These are phyloP conservation scores for Pyricularia sp. DNA, from an alignment of 2,329 filamentous ascomycete genomes.

Conservation along the genomic window DNA sequence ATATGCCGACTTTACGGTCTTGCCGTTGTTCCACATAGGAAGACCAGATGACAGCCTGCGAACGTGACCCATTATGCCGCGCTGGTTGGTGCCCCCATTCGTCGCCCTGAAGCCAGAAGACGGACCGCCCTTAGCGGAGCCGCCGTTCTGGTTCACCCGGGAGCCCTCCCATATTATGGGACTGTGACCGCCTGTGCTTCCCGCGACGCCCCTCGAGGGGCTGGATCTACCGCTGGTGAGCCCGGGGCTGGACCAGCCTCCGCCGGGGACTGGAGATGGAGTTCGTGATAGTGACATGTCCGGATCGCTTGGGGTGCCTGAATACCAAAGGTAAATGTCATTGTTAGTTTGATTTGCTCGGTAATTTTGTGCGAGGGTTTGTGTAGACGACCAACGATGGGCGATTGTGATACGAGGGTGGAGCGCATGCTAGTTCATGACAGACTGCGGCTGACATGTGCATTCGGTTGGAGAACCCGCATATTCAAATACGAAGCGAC, in stretches of 20 bases:
- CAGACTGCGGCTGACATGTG: background rate
- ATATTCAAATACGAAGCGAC: conserved; percentile 7
- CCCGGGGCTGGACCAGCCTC: conserved; percentile 82
- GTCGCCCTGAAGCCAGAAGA: conserved; percentile 22
- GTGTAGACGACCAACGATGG: background rate
- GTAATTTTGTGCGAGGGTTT: background rate
- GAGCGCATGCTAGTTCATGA: background rate
- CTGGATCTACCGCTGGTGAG: conserved; percentile 64
- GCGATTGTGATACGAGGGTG: background rate
- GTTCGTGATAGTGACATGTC: conserved; percentile 81
- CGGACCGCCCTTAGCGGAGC: conserved; percentile 65
- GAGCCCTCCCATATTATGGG: conserved; percentile 74
- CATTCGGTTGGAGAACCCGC: background rate
- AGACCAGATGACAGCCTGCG: conserved; percentile 71
- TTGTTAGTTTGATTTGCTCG: background rate
- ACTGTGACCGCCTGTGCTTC: conserved; percentile 44
- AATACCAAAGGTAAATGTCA: conserved; percentile 6
- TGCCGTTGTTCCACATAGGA: conserved; percentile 54
- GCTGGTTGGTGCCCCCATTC: conserved; percentile 57
- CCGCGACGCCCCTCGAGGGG: conserved; percentile 43
- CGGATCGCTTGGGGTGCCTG: conserved; percentile 42
- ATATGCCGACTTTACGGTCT: conserved; percentile 33
- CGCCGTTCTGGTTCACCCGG: conserved; percentile 64
- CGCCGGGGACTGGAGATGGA: conserved; percentile 73
- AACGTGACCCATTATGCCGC: conserved; percentile 81